phyloP scores from a whole-genome alignment of 2,329 filamentous ascomycete genomes.

The Fusarium agapanthi region DNA sequence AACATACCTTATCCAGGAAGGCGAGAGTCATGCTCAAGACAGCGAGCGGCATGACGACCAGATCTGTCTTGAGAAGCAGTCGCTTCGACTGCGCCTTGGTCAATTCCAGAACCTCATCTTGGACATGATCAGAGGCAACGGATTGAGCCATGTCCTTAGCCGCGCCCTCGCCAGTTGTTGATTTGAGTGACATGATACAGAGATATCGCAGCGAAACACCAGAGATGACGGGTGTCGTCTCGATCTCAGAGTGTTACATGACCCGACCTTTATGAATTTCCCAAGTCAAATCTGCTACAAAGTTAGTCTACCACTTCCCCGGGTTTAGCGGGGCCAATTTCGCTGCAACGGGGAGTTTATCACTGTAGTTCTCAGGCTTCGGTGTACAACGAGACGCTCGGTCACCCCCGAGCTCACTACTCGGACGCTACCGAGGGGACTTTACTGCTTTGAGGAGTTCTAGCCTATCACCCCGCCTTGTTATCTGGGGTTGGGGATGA shows the following conservation, averaged over 20 bases:
- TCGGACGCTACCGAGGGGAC: not conserved
- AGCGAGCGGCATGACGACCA: slow-evolving; percentile 17
- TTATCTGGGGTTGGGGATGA: not conserved
- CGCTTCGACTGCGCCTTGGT: slow-evolving; percentile 1
- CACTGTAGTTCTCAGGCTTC: not conserved
- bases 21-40: not conserved
- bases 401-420: not conserved
- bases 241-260: no score
- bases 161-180: no score
- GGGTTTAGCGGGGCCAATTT: not conserved
- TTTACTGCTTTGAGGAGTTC: not conserved
- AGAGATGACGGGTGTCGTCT: no score
- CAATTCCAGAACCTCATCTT: not conserved
- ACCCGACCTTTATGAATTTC: no score
- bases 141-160: slow-evolving; percentile 9
- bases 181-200: no score
- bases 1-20: slow-evolving; percentile 6
- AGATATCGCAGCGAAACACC: no score
- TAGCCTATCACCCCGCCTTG: not conserved
- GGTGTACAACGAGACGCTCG: slow-evolving; percentile 3
- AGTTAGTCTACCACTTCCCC: not conserved
- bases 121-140: not conserved
- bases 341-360: slow-evolving; percentile 10
- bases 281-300: no score
- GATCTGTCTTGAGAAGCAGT: slow-evolving; percentile 1